Evolutionary conservation across 1,284 basidiomycete genomes (phyloP), one percentile per base, ranked within the genome.

Genomic region (Cryptococcus wingfieldii): DNA sequence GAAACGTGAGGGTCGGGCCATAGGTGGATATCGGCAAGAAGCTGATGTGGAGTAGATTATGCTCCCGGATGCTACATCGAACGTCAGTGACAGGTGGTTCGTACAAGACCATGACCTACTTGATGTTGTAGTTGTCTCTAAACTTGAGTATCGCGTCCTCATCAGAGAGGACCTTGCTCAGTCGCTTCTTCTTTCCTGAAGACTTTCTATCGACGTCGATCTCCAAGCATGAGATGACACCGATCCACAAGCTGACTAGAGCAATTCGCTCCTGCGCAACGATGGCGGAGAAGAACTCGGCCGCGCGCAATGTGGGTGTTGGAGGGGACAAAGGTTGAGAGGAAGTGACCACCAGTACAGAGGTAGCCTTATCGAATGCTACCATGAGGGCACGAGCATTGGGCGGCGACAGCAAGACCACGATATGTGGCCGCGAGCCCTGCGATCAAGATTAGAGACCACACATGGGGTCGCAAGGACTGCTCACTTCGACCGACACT

Each of bases 1-100:
- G 77, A 53, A 93, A 84, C 2, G 83, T 84, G 34, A 93, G 70
- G 0, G 82, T 76, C 45, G 82, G 82, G 13, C 80, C 79, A n/a
- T 48, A 46, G 1, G 80, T 78, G 0, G 59, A 47, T 1, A 55
- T 64, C 31, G 84, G 79, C 10, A 90, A 70, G 75, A 92, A 89
- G 1, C 82, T 78, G 19, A 91, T 68, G 14, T 85, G 82, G 19
- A 91, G 78, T 3, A 94, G 77, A 64, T 86, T 90, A 54, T 88
- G 76, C 66, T 93, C 89, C 6, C 84, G 82, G 39, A 90, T 70
- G 51, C 89, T 92, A 47, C 10, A 8, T 10, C 14, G 12, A 23
- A 49, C 46, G 16, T 50, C 23, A 43, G 34, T 16, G 34, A 50
- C 31, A 9, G 16, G 45, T 25, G 5, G 7, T 16, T 46, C 10